A percentile compares a stretch with the other conserved stretches of the same genome.
Conservation (phyloP, 108 stramenopile species). For the Pseudonitzschia delicatissima region DNA sequence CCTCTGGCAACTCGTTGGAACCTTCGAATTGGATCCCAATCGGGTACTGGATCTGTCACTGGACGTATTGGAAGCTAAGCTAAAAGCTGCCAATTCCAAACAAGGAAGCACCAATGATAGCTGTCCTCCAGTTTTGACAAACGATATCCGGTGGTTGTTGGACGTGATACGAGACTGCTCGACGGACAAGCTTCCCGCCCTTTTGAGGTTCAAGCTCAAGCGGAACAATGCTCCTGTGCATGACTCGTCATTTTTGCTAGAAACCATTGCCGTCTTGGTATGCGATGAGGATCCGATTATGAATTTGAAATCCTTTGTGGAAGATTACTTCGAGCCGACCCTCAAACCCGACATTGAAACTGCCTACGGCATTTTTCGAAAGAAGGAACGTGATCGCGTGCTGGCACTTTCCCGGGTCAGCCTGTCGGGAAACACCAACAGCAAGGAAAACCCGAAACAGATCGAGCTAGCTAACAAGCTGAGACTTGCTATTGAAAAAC, state of each 20-base stretch:
- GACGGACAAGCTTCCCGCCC: slow-evolving; percentile 51
- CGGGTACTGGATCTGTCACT: slow-evolving; percentile 82
- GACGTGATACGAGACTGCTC: slow-evolving; percentile 51
- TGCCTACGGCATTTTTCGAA: slow-evolving; percentile 31
- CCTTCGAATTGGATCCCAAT: slow-evolving; percentile 96
- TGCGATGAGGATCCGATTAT: slow-evolving; percentile 30
- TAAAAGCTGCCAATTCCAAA: slow-evolving; percentile 9
- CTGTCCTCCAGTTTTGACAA: background rate
- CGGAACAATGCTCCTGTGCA: slow-evolving; percentile 8
- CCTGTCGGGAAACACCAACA: slow-evolving; percentile 18
- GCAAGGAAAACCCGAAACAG: slow-evolving; percentile 23
- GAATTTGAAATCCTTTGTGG: slow-evolving; percentile 25
- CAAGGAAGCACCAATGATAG: background rate
- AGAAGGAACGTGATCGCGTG: slow-evolving; percentile 19
- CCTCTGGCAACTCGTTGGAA: slow-evolving; percentile 66
- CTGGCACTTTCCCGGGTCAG: slow-evolving; percentile 27
- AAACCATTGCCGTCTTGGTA: slow-evolving; percentile 49
- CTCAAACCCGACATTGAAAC: slow-evolving; percentile 28
- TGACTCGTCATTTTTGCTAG: background rate
- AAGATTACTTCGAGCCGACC: slow-evolving; percentile 11
- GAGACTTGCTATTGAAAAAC: background rate
- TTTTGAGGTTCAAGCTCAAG: slow-evolving; percentile 84
- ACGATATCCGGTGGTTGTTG: slow-evolving; percentile 33
- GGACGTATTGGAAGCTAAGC: slow-evolving; percentile 73
- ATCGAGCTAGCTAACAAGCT: slow-evolving; percentile 14